Evolutionary conservation across 2,329 filamentous ascomycete species (phyloP).

Genomic region (Knufia fluminis): DNA sequence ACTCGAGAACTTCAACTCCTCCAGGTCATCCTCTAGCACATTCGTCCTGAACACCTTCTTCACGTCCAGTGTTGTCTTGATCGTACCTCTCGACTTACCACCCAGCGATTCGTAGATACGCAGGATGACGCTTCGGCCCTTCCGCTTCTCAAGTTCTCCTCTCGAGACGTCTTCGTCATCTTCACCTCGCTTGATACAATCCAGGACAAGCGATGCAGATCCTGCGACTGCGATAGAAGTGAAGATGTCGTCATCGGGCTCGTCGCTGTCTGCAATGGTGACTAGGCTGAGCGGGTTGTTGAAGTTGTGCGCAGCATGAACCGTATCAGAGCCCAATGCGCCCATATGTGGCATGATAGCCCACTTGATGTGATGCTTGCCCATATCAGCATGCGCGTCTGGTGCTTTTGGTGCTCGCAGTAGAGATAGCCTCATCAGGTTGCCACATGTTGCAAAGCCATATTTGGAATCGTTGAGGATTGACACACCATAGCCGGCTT

Average conservation of each 20-base stretch:
- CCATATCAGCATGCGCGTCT: slow-evolving; percentile 92
- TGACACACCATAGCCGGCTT: slow-evolving; percentile 80
- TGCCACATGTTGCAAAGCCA: slow-evolving; percentile 83
- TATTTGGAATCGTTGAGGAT: slow-evolving; percentile 95
- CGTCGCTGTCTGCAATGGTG: slow-evolving; percentile 15
- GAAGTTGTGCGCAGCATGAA: slow-evolving; percentile 80
- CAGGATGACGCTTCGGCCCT: slow-evolving; percentile 70
- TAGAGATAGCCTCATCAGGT: slow-evolving; percentile 78
- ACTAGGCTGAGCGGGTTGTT: slow-evolving; percentile 61
- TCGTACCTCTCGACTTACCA: slow-evolving; percentile 63
- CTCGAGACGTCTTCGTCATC: slow-evolving; percentile 62
- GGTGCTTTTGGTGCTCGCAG: slow-evolving; percentile 85
- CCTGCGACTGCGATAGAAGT: slow-evolving; percentile 60
- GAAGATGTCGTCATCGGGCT: slow-evolving; percentile 18
- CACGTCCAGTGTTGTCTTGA: slow-evolving; percentile 60
- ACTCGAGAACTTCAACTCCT: slow-evolving; percentile 47
- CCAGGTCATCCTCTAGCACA: slow-evolving; percentile 75
- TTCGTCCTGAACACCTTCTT: slow-evolving; percentile 76
- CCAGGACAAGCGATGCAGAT: slow-evolving; percentile 62
- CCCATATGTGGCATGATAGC: slow-evolving; percentile 81
- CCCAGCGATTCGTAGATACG: slow-evolving; percentile 84
- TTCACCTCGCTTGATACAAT: slow-evolving; percentile 88
- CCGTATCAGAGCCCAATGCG: slow-evolving; percentile 59
- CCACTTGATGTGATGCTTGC: slow-evolving; percentile 75
- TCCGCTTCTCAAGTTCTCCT: slow-evolving; percentile 52